Evolutionary conservation across 1,284 basidiomycete species (phyloP).

Genomic region (Bjerkandera adusta): DNA sequence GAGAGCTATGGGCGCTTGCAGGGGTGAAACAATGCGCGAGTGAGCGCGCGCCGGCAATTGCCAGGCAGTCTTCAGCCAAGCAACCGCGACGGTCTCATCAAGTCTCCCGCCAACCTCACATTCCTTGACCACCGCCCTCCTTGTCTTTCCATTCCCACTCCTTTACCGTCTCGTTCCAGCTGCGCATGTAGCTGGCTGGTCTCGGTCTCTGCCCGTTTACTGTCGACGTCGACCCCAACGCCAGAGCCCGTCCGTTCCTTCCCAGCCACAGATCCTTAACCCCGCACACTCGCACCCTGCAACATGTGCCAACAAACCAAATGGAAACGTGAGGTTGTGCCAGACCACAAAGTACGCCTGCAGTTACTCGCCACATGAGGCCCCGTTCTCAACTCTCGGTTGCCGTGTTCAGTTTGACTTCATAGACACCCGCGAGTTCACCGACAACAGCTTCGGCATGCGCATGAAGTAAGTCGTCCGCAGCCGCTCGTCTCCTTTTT

Average conservation of each 20-base stretch:
- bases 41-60: conserved; percentile 4
- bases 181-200: conserved; percentile 66
- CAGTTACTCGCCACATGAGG: conserved; percentile 11
- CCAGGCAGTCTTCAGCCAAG: conserved; percentile 6
- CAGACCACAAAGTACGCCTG: conserved; percentile 88
- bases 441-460: conserved; percentile 82
- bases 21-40: not conserved
- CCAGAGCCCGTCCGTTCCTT: conserved; percentile 19
- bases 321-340: conserved; percentile 97
- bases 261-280: conserved; percentile 11
- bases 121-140: conserved; percentile 3
- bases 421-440: conserved; percentile 91
- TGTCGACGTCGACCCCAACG: conserved; percentile 25
- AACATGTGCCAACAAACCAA: conserved; percentile 75
- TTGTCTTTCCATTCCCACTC: conserved; percentile 15
- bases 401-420: conserved; percentile 84
- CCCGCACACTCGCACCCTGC: conserved; percentile 15
- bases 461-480: conserved; percentile 72
- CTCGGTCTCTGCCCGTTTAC: conserved; percentile 36
- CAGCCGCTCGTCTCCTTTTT: not conserved
- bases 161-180: conserved; percentile 35
- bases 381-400: conserved; percentile 10
- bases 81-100: conserved; percentile 1
- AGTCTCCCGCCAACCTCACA: conserved; percentile 4
- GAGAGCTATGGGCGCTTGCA: conserved; percentile 5